Evolutionary conservation across 2,329 filamentous ascomycete genomes (phyloP).

Genomic region (Nothophaeocryptopus gaeumannii): DNA sequence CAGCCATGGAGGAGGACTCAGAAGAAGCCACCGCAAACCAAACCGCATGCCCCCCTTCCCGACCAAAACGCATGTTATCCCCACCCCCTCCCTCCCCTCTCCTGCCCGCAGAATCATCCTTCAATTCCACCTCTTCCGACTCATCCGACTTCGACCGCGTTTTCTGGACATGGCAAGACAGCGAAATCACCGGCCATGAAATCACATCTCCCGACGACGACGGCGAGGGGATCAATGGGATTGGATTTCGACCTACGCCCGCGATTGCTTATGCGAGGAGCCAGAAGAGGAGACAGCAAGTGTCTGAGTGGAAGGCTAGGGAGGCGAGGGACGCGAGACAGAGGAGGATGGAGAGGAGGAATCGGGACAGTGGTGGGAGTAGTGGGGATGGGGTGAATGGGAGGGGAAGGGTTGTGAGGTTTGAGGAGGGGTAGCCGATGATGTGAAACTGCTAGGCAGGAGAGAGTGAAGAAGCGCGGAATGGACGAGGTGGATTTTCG

Average conservation of each 20-base stretch:
- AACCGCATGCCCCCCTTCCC: background rate
- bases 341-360: constrained; percentile 53
- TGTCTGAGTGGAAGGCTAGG: constrained; percentile 58
- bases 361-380: constrained; percentile 5
- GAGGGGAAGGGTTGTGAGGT: constrained; percentile 17
- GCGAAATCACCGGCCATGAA: constrained; percentile 61
- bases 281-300: constrained; percentile 57
- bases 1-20: background rate
- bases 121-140: constrained; percentile 3
- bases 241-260: constrained; percentile 61
- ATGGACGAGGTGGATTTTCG: no score
- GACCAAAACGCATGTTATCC: constrained; percentile 18
- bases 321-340: constrained; percentile 60
- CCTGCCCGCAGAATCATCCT: constrained; percentile 9
- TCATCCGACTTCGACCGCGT: constrained; percentile 17
- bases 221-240: constrained; percentile 62
- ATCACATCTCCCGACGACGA: constrained; percentile 57
- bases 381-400: background rate
- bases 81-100: constrained; percentile 15
- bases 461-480: no score
- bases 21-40: background rate
- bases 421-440: constrained; percentile 4
- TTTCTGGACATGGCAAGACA: constrained; percentile 55
- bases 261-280: constrained; percentile 56
- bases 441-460: background rate